Evolutionary conservation across 2,329 filamentous ascomycete genomes (phyloP), one percentile per base, ranked within the genome.

Genomic region (Paecilomyces dactylethromorphus): DNA sequence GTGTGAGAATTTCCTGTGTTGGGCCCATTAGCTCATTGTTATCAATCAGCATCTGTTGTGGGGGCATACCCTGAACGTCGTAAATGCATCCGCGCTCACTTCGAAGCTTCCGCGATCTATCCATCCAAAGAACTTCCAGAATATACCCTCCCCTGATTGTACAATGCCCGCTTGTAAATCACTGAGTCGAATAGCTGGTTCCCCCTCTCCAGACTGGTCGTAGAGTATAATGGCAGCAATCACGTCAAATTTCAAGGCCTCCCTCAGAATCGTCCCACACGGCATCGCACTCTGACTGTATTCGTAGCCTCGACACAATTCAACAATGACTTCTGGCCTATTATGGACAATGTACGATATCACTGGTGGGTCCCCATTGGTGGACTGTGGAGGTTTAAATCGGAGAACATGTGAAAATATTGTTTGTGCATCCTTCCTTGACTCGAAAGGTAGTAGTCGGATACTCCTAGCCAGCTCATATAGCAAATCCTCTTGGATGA

Each of bases 61-160:
- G 35, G 3, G 29, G 12, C 50, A 49, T 82, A 96, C 91, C 73
- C 93, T 85, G 76, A 99, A 99, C 3, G 93, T 97, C 59, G 92
- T 96, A 74, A 99, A 99, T 1, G 94, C 93, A 79, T 99, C 94
- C 32, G 94, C 93, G 68, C 92, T 92, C 64, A 97, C 91, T 79
- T 99, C 94, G 69, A 99, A 99, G 31, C 90, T 92, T 66, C 92
- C 91, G 76, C 91, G 91, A 77, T 97, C 92, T 68, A 99, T 96
- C 91, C 93, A 99, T 62, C 89, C 86, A 71, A 99, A 97, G 77
- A 97, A 97, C 53, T 85, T 88, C 94, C 94, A 99, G 73, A 99
- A 97, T 1, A 97, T 86, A 2, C 93, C 93, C 52, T 86, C 83
- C 12, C 92, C 92, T 53, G 84, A 88, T 67, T 94, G 89, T 33